These are phyloP conservation scores for Boletellus emodensis DNA, from an alignment of 768 basidiomycete species.

Conservation along the genomic window DNA sequence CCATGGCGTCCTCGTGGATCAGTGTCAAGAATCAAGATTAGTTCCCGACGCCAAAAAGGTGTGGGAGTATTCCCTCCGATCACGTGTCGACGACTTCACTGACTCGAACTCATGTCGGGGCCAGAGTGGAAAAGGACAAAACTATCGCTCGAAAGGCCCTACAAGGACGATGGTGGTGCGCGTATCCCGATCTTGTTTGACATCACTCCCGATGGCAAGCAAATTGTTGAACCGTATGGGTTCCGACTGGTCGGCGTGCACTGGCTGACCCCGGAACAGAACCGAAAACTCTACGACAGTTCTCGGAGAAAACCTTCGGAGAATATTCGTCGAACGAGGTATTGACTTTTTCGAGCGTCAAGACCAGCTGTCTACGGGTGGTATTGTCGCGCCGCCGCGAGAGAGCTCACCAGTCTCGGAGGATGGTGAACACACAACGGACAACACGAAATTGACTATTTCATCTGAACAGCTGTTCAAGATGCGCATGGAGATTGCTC, in stretches of 20 bases:
- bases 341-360: conserved; percentile 67
- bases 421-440: conserved; percentile 29
- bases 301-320: conserved; percentile 61
- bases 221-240: conserved; percentile 68
- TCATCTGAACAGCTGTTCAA: conserved; percentile 67
- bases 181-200: conserved; percentile 61
- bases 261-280: conserved; percentile 32
- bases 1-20: conserved; percentile 34
- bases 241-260: conserved; percentile 3
- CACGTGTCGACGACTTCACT: conserved; percentile 21
- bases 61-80: conserved; percentile 8
- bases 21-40: conserved; percentile 23
- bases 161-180: conserved; percentile 72
- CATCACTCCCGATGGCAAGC: conserved; percentile 65
- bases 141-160: conserved; percentile 73
- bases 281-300: conserved; percentile 53
- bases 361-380: conserved; percentile 23
- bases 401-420: conserved; percentile 26
- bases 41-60: conserved; percentile 3
- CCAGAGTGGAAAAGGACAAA: conserved; percentile 56
- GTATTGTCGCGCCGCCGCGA: conserved; percentile 22
- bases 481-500: conserved; percentile 69
- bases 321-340: conserved; percentile 74
- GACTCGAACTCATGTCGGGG: conserved; percentile 22
- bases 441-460: conserved; percentile 46